phyloP scores from a whole-genome alignment of 768 basidiomycete genomes.

The Podaxis sp. region DNA sequence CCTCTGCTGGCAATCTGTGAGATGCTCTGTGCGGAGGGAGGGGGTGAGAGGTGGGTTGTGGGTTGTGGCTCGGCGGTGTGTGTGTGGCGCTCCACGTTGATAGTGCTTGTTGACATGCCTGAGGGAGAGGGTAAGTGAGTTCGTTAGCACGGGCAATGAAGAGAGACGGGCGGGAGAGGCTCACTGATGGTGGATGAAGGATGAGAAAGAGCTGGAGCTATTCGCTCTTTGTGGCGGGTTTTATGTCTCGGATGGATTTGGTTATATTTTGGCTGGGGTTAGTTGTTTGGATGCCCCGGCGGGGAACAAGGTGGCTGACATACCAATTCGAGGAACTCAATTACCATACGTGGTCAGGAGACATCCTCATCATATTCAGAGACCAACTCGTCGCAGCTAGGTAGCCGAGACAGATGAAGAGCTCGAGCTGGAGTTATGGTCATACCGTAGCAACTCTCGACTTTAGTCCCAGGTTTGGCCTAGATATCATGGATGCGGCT shows the following conservation, averaged over 20 bases:
- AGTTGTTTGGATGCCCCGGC: background rate
- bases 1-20: background rate
- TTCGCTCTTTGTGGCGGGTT: background rate
- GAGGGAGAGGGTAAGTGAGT: background rate
- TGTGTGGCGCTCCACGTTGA: background rate
- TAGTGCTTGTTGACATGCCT: background rate
- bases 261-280: background rate
- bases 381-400: no score
- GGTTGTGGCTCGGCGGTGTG: background rate
- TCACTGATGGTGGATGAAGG: background rate
- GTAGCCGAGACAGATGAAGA: no score
- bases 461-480: no score
- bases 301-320: background rate
- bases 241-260: background rate
- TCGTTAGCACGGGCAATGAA: background rate
- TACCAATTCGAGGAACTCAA: background rate
- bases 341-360: background rate
- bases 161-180: background rate
- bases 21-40: background rate
- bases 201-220: background rate
- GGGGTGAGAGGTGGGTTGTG: slow-evolving; percentile 2
- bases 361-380: no score
- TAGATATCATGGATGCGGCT: no score
- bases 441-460: no score
- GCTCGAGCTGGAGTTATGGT: no score